Conservation (phyloP, 2,329 filamentous ascomycete genomes). For the Neurospora sp. region DNA sequence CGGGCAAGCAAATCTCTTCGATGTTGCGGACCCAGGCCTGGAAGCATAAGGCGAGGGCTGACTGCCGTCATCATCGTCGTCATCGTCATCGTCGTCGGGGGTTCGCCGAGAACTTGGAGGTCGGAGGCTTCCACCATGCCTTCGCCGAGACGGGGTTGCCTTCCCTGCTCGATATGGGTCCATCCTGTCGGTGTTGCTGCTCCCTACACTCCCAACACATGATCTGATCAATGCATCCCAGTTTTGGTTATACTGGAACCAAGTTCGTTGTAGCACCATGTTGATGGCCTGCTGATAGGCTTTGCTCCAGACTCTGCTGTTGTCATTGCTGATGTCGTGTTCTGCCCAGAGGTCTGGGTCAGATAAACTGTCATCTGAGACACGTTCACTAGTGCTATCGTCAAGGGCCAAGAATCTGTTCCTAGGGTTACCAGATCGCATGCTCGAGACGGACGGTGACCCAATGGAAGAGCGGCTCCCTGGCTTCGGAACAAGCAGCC, state of each 20-base stretch:
- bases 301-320: slow-evolving; percentile 5
- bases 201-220: slow-evolving; percentile 7
- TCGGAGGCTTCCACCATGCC: slow-evolving; percentile 2
- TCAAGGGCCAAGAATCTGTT: slow-evolving; percentile 4
- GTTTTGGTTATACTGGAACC: slow-evolving; percentile 14
- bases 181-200: slow-evolving; percentile 1
- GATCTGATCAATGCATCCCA: slow-evolving; percentile 12
- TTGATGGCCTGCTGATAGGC: slow-evolving; percentile 8
- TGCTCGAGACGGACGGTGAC: slow-evolving; percentile 13
- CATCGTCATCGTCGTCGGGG: slow-evolving; percentile 13
- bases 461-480: not conserved
- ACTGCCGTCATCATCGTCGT: slow-evolving; percentile 11
- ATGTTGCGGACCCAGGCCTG: slow-evolving; percentile 3
- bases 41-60: slow-evolving; percentile 9
- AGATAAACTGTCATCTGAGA: slow-evolving; percentile 15
- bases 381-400: slow-evolving; percentile 12
- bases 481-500: not conserved
- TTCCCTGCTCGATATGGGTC: slow-evolving; percentile 7
- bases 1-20: slow-evolving; percentile 15
- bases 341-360: slow-evolving; percentile 14
- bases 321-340: not conserved
- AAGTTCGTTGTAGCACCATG: slow-evolving; percentile 10
- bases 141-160: slow-evolving; percentile 4
- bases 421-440: slow-evolving; percentile 7
- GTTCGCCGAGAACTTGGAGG: not conserved